A percentile compares a stretch with the other conserved stretches of the same genome.
phyloP scores from a whole-genome alignment of 2,329 filamentous ascomycete genomes.

The Fusarium xyrophilum region DNA sequence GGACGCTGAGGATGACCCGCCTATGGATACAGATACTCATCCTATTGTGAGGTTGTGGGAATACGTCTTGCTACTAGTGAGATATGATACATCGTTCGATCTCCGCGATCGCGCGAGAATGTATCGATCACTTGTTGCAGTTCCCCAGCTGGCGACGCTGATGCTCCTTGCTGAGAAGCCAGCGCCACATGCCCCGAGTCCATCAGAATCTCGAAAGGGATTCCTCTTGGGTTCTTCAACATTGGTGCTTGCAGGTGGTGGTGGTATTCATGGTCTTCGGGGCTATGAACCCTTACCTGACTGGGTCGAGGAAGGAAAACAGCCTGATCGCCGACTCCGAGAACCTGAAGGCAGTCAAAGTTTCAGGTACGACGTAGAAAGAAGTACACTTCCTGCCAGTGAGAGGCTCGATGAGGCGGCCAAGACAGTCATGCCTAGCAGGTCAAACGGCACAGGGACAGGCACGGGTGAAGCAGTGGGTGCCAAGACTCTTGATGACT shows the following conservation, averaged over 20 bases:
- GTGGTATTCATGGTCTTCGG: conserved; percentile 73
- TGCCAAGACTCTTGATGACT: conserved; percentile 88
- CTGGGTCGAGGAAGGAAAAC: conserved; percentile 81
- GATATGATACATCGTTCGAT: conserved; percentile 95
- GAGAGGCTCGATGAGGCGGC: conserved; percentile 68
- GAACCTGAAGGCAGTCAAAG: conserved; percentile 58
- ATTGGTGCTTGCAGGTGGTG: conserved; percentile 79
- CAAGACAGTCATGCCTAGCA: conserved; percentile 48
- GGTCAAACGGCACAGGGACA: conserved; percentile 60
- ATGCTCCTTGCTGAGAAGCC: conserved; percentile 94
- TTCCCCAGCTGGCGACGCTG: conserved; percentile 86
- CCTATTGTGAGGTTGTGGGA: conserved; percentile 81
- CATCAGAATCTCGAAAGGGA: conserved; percentile 80
- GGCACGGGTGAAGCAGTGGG: conserved; percentile 59
- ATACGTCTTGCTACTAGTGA: conserved; percentile 82
- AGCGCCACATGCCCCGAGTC: conserved; percentile 86
- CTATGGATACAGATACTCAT: conserved; percentile 55
- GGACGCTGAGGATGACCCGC: conserved; percentile 44
- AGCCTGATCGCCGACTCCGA: conserved; percentile 78
- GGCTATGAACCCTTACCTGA: conserved; percentile 83
- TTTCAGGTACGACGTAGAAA: conserved; percentile 45
- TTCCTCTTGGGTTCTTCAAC: conserved; percentile 85
- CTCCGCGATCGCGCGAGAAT: conserved; percentile 89
- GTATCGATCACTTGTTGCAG: conserved; percentile 82
- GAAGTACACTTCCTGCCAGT: conserved; percentile 60